phyloP scores from a whole-genome alignment of 2,329 filamentous ascomycete genomes.

The Aspergillus aculeatinus region DNA sequence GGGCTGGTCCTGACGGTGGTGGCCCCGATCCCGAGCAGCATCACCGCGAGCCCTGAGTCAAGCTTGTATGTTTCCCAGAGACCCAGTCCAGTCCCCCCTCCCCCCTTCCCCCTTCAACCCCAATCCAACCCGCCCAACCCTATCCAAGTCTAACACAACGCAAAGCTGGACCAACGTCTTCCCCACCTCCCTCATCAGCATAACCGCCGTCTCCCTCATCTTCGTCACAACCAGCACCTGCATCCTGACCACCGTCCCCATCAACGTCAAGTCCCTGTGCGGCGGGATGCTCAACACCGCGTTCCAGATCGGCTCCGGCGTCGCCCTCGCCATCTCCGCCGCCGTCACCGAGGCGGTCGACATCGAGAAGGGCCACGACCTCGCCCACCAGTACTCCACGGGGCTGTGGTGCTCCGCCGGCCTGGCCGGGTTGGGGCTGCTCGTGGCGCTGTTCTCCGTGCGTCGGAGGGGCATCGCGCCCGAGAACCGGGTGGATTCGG shows the following conservation, averaged over 20 bases:
- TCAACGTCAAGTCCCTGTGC: conserved; percentile 43
- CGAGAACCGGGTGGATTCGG: conserved; percentile 6
- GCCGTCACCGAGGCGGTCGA: conserved; percentile 42
- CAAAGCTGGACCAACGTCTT: conserved; percentile 41
- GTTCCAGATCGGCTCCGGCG: conserved; percentile 45
- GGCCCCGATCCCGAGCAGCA: conserved; percentile 37
- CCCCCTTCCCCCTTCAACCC: neutral
- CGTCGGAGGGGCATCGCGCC: conserved; percentile 12
- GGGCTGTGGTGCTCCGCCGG: conserved; percentile 46
- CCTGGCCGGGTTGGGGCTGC: conserved; percentile 39
- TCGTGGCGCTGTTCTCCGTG: conserved; percentile 11
- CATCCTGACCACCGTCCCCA: conserved; percentile 41
- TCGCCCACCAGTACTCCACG: conserved; percentile 39
- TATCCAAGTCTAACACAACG: conserved; percentile 17
- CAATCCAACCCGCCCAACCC: no score
- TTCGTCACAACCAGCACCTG: conserved; percentile 46
- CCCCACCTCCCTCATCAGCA: conserved; percentile 41
- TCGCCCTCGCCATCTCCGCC: conserved; percentile 42
- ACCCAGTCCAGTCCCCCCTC: no score
- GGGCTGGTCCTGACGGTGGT: conserved; percentile 39
- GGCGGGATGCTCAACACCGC: conserved; percentile 47
- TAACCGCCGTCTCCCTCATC: conserved; percentile 42
- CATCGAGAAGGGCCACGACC: conserved; percentile 34
- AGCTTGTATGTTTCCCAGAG: conserved; percentile 23
- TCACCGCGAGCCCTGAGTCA: conserved; percentile 23